Conservation (phyloP, 192 early-diverging fungal species). For the Coemansia asiatica region DNA sequence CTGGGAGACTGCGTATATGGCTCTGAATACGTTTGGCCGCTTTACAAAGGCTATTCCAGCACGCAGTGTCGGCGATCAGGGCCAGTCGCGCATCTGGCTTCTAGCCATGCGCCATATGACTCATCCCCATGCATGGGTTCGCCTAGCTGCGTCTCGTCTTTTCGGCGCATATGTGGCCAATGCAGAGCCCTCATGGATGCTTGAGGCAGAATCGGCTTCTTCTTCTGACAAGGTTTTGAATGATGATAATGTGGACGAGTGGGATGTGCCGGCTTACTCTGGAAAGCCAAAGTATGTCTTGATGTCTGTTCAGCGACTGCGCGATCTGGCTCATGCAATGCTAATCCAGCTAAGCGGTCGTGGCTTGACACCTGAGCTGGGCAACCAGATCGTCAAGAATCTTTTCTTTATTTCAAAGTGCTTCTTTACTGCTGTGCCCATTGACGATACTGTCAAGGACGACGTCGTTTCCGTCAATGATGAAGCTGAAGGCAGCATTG, state of each 20-base stretch:
- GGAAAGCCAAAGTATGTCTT: constrained; percentile 38
- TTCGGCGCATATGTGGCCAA: constrained; percentile 77
- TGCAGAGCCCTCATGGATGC: constrained; percentile 61
- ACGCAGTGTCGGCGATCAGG: constrained; percentile 52
- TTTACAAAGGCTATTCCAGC: constrained; percentile 61
- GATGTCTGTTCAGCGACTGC: constrained; percentile 45
- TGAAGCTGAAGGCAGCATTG: constrained; percentile 27
- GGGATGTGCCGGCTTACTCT: constrained; percentile 27
- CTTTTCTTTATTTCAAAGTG: constrained; percentile 86
- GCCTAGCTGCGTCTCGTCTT: constrained; percentile 66
- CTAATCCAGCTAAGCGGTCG: constrained; percentile 67
- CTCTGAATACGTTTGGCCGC: constrained; percentile 74
- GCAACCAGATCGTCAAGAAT: constrained; percentile 90
- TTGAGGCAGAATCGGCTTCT: constrained; percentile 31
- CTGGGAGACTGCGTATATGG: constrained; percentile 88
- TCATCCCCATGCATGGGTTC: constrained; percentile 92
- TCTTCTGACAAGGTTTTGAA: neutral
- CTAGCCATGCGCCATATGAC: constrained; percentile 64
- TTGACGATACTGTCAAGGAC: neutral
- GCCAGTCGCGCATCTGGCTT: constrained; percentile 66
- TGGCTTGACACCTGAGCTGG: constrained; percentile 72
- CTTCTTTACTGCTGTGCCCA: constrained; percentile 51
- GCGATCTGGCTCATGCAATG: constrained; percentile 57
- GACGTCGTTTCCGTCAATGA: constrained; percentile 8
- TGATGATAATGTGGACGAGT: constrained; percentile 5